These are phyloP conservation scores for Silene conica DNA, from an alignment of 148 eudicot genomes.

Conservation along the genomic window DNA sequence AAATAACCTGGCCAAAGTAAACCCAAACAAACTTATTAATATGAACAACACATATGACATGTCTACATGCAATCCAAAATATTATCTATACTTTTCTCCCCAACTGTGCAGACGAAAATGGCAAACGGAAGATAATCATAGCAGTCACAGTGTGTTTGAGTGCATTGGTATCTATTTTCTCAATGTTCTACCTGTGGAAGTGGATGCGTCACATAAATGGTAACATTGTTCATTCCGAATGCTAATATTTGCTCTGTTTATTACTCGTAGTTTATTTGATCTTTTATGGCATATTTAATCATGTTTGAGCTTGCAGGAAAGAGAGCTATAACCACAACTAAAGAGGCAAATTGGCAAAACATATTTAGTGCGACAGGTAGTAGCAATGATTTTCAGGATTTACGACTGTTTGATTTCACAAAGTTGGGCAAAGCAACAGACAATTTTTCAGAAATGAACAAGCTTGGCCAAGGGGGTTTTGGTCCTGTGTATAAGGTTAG, in stretches of 20 bases:
- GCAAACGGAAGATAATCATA: conserved; percentile 12
- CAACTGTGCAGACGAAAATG: conserved; percentile 14
- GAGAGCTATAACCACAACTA: background rate
- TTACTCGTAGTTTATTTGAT: conserved; percentile 11
- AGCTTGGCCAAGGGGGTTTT: conserved; percentile 46
- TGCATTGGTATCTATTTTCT: conserved; percentile 4
- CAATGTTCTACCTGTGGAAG: conserved; percentile 21
- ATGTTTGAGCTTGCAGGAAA: background rate
- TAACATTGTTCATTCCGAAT: background rate
- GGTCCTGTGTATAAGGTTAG: conserved; percentile 35
- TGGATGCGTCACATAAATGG: conserved; percentile 14
- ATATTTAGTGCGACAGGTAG: background rate
- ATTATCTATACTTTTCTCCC: too few species aligned
- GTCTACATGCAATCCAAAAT: too few species aligned
- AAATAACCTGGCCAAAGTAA: too few species aligned
- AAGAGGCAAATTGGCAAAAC: background rate
- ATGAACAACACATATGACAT: too few species aligned
- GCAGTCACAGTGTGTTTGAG: conserved; percentile 18
- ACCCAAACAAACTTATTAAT: too few species aligned
- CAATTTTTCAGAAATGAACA: conserved; percentile 26
- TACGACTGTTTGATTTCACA: conserved; percentile 27
- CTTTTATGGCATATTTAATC: conserved; percentile 35
- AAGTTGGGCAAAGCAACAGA: conserved; percentile 27
- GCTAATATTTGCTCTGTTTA: background rate
- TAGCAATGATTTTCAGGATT: conserved; percentile 12